Evolutionary conservation across 225 moss, liverwort and hornwort species (phyloP), one percentile per base, ranked within the genome.

Genomic region (Thuidium tamariscinum): DNA sequence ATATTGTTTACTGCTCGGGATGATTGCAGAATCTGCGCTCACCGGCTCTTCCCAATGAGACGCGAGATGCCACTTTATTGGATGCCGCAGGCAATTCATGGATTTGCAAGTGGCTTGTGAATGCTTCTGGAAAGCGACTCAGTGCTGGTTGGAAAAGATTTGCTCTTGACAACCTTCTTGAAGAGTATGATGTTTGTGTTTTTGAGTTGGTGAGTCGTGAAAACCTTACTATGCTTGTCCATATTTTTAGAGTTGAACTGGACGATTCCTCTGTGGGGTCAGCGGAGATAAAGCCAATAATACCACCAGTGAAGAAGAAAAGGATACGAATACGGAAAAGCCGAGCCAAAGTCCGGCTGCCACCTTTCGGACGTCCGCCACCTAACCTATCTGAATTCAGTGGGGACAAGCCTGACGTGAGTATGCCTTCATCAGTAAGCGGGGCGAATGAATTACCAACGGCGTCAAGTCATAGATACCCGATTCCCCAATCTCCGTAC

Each of bases 81-180:
- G 86, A 89, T 77, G 46, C 70, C 64, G 56, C 86, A 69, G 89
- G 89, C 76, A 80, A 82, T 79, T 63, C 69, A 49, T 89, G 86
- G 86, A 61, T 75, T 56, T 86, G 82, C 77, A 86, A 89, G 52
- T 89, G 89, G 89, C 89, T 89, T 75, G 89, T 89, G 75, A 89
- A 89, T 46, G 67, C 55, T 32, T 83, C 87, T 22, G 90, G 90
- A 68, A 81, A 70, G 85, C 84, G 88, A 48, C 68, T 88, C 17
- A 90, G 90, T 69, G 90, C 90, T 73, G 90, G 90, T 37, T 90
- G 90, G 90, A 88, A 86, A 73, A 63, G 82, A 79, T 88, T 90
- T 59, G 90, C 85, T 69, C 76, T 87, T 75, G 88, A 90, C 65
- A 77, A 88, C 62, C 49, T 46, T 25, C 88, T 90, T 16, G 90